Evolutionary conservation across 2,329 filamentous ascomycete species (phyloP), one percentile per base, ranked within the genome.

Genomic region (Raffaelea ambrosiae): DNA sequence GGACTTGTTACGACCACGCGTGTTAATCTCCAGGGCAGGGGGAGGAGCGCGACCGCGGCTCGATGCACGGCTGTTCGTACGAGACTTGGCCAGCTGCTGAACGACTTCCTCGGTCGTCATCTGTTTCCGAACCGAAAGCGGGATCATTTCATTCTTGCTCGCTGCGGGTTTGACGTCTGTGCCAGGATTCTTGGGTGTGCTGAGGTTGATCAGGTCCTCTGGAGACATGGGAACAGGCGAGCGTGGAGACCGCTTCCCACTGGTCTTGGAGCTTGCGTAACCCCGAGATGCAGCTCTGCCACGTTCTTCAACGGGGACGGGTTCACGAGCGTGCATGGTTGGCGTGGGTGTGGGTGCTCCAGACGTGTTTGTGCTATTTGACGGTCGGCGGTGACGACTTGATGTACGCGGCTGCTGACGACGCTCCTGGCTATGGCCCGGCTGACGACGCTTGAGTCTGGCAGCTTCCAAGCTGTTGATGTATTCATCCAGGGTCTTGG

Each of bases 171-270:
- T 58, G 18, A 53, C 40, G 20, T 57, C 55, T 13, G 51, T 44
- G 20, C 63, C 57, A 21, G 57, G 53, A 38, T 65, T 58, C 23
- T 59, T 66, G 1, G 72, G 69, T 1, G 70, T 77, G 53, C 74
- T 77, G 44, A 84, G 64, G 55, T 77, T 83, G 59, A 81, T 79
- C 51, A 87, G 62, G 58, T 96, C 89, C 57, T 95, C 88, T 0
- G 89, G 89, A 3, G 90, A 95, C 90, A 96, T 96, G 3, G 90
- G 88, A 2, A 95, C 77, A 0, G 91, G 91, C 0, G 91, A 96
- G 2, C 88, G 94, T 1, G 91, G 91, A 1, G 91, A 96, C 20
- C 86, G 77, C 66, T 95, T 95, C 13, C 50, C 53, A 11, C 13
- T 82, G 79, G 18, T 85, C 79, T 59, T 50, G 81, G 84, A 53